These are phyloP conservation scores for Dioszegia hungarica DNA, from an alignment of 768 basidiomycete genomes.

Conservation along the genomic window DNA sequence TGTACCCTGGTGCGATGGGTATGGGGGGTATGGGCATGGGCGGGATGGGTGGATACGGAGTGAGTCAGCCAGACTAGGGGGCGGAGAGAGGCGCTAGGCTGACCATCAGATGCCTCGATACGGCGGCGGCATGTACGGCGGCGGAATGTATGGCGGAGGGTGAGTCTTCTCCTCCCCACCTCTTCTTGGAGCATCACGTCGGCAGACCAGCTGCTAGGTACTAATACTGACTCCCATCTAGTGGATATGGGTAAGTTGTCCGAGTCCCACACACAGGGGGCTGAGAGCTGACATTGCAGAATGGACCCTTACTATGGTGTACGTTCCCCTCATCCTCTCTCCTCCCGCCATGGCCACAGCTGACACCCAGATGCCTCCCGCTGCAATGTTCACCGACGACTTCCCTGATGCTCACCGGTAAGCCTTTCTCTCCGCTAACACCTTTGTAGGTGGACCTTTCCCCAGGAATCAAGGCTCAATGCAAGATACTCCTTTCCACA, in stretches of 20 bases:
- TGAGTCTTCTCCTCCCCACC: no score
- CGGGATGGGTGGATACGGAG: constrained; percentile 18
- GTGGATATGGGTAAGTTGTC: constrained; percentile 18
- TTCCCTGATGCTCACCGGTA: constrained; percentile 41
- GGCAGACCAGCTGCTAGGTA: no score
- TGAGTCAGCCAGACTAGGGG: constrained; percentile 5
- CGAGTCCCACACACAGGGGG: no score
- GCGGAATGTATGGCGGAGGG: constrained; percentile 7
- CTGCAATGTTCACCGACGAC: constrained; percentile 35
- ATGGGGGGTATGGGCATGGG: constrained; percentile 16
- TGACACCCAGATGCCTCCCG: constrained; percentile 31
- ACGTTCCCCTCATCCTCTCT: background rate
- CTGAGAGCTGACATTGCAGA: background rate
- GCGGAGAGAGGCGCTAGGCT: background rate
- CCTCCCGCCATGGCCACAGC: background rate
- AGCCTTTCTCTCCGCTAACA: constrained; percentile 3
- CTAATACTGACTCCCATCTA: background rate
- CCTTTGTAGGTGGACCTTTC: background rate
- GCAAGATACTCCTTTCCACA: constrained; percentile 2
- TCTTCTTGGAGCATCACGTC: background rate
- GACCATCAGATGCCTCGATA: constrained; percentile 32
- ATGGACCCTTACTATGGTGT: constrained; percentile 20
- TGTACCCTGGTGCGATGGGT: constrained; percentile 19
- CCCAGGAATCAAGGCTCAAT: background rate
- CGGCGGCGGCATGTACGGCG: constrained; percentile 7